Evolutionary conservation across 257 asterid genomes (phyloP).

Genomic region (Voacanga thouarsii): DNA sequence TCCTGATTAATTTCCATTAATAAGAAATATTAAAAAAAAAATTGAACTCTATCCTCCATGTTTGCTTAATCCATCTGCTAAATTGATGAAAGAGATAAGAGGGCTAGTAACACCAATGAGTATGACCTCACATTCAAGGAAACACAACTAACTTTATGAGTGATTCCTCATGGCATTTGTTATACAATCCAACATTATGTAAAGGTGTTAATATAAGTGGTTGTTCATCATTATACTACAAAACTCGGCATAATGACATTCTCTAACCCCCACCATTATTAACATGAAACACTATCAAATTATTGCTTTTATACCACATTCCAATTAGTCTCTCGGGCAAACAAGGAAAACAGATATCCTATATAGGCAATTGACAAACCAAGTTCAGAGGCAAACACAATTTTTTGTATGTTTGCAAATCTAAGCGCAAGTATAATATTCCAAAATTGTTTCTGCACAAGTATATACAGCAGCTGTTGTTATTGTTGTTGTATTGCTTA

Average conservation of each 20-base stretch:
- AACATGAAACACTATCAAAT: neutral
- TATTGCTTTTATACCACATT: too few relatives aligned
- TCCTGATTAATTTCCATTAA: neutral
- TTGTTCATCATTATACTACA: neutral
- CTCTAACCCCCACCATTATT: neutral
- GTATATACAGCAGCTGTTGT: neutral
- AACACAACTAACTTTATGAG: too few relatives aligned
- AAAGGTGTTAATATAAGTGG: neutral
- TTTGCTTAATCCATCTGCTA: neutral
- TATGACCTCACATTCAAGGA: neutral
- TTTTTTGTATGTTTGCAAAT: neutral
- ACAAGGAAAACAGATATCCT: neutral
- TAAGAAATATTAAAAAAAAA: neutral
- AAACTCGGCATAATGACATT: neutral
- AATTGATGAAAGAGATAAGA: neutral
- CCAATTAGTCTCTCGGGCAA: neutral
- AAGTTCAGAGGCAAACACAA: neutral
- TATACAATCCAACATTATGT: neutral
- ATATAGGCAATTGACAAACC: neutral
- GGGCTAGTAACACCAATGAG: neutral
- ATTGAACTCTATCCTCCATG: neutral
- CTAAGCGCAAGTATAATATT: neutral
- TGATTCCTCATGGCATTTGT: neutral
- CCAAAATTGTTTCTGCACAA: neutral
- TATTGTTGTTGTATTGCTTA: neutral